Conservation (phyloP, 106 monocot genomes). For the Triglochin maritima region DNA sequence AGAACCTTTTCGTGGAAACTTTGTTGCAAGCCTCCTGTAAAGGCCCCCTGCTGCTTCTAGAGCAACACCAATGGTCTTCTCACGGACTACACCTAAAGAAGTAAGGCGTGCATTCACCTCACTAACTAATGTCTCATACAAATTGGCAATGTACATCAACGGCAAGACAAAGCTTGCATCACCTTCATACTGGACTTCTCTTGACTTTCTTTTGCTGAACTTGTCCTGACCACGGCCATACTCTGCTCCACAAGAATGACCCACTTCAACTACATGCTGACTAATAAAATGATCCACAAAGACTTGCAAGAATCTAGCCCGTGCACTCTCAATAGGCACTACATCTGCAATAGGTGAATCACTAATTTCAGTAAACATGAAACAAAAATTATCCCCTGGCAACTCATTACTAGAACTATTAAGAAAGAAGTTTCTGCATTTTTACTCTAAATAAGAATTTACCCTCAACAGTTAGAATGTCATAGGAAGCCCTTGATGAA, state of each 20-base stretch:
- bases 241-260: conserved; percentile 26
- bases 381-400: background rate
- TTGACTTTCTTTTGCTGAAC: conserved; percentile 55
- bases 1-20: conserved; percentile 79
- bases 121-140: conserved; percentile 87
- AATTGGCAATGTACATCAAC: conserved; percentile 92
- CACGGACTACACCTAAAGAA: conserved; percentile 63
- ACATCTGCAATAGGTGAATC: conserved; percentile 47
- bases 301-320: conserved; percentile 73
- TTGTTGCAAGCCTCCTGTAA: conserved; percentile 70
- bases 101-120: conserved; percentile 64
- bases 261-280: conserved; percentile 57
- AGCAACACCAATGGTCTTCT: conserved; percentile 89
- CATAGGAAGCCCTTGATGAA: conserved; percentile 40
- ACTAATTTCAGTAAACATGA: background rate
- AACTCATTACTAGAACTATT: background rate
- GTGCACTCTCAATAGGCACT: conserved; percentile 65
- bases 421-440: background rate
- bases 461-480: conserved; percentile 51
- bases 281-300: conserved; percentile 71
- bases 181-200: conserved; percentile 70
- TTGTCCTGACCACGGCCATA: conserved; percentile 46
- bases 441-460: background rate
- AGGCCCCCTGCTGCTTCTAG: conserved; percentile 95
- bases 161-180: conserved; percentile 81